Percentiles rank a stretch among this genome's conserved stretches.
Evolutionary conservation across 495 filamentous ascomycete genomes (phyloP).

Genomic region (Daldinia decipiens): DNA sequence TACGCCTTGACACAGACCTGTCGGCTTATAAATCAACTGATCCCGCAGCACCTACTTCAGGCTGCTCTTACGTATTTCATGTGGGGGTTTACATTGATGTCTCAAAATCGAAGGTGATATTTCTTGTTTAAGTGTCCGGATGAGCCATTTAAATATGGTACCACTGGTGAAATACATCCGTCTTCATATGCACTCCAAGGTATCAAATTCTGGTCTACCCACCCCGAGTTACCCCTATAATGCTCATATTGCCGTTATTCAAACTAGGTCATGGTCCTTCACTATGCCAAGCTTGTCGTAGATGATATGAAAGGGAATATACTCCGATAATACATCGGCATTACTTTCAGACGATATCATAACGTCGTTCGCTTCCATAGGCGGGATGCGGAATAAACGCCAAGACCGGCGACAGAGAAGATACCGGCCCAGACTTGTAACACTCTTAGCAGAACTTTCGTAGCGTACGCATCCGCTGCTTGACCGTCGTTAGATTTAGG

Average conservation of each 20-base stretch:
- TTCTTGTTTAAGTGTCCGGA: background rate
- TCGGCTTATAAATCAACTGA: no score
- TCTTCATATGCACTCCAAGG: no score
- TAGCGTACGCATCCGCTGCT: conserved; percentile 35
- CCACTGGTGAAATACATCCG: no score
- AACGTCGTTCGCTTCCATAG: conserved; percentile 8
- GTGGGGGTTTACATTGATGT: no score
- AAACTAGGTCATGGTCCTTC: background rate
- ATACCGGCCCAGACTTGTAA: conserved; percentile 31
- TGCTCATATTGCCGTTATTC: no score
- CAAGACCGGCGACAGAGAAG: conserved; percentile 14
- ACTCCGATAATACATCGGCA: background rate
- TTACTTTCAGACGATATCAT: background rate
- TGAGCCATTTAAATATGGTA: background rate
- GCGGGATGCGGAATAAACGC: conserved; percentile 14
- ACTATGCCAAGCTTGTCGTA: background rate
- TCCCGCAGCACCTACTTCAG: no score
- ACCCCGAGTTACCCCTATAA: no score
- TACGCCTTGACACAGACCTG: no score
- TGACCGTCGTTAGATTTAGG: conserved; percentile 44
- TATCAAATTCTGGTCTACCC: no score
- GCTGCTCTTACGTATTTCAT: no score
- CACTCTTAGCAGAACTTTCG: conserved; percentile 25
- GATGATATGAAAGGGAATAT: background rate
- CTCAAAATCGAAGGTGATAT: no score